Base-by-base conservation (phyloP, 805 yeast genomes). In the Ogataea glucozyma region DNA sequence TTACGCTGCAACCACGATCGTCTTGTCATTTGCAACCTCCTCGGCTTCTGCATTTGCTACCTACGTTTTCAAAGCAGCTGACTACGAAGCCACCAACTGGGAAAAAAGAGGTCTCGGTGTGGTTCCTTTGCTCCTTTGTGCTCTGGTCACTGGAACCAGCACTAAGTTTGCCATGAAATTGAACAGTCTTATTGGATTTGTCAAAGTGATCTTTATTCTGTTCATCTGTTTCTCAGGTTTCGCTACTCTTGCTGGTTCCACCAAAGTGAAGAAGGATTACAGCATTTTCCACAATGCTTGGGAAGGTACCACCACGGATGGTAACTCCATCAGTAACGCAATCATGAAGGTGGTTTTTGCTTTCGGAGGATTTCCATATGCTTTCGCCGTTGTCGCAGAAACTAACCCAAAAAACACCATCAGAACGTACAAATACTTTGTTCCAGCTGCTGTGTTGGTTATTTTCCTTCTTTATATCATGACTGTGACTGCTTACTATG, bases 1-100 rank as follows among this genome's bases (percentile, higher is more conserved):
- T 69, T 81, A 77, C 49, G 89, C 88, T 1, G 70, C 89, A 3
- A 83, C 85, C 57, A 80, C 81, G 14, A 80, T 87, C 56, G 74
- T 84, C 55, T 68, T 87, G 39, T 93, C 93, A 26, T 87, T 90
- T 88, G 90, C 95, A 17, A 81, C 93, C 11, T 87, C 90, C 62
- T 85, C 85, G 62, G 82, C 90, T 14, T 79, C 85, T 40, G 87
- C 85, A 24, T 84, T 84, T 50, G 95, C 95, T 24, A 84, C 83
- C 57, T 86, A 84, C 66, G 71, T 87, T 47, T 70, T 86, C 47
- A 77, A 76, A 31, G 95, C 95, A 9, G 89, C 90, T 6, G 83
- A 78, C 27, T 73, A 69, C 13, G 83, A 79, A 47, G 72, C 77
- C 7, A 79, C 84, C 10, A 74, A 80, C 53, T 87, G 95, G 95